Base-by-base conservation (phyloP, 2,329 filamentous ascomycete genomes). In the Saccharata proteae region DNA sequence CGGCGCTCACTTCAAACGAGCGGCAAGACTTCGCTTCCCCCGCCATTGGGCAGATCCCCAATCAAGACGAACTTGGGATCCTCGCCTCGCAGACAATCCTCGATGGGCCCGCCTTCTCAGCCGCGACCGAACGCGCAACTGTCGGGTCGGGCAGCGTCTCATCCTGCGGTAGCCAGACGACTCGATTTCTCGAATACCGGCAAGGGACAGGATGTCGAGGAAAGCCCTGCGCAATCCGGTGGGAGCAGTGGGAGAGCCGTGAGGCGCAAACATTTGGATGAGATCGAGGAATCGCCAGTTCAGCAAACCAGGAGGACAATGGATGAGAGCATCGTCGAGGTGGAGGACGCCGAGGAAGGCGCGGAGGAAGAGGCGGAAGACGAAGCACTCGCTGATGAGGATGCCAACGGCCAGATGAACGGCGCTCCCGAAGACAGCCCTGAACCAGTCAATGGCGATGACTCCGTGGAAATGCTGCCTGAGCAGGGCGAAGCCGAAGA, bases 71-170 rank as follows among this genome's bases (percentile, higher is more conserved):
- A 65, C 19, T 61, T 67, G 31, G 62, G 57, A 5, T 59, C 62
- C 16, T 77, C 77, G 1, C 74, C 77, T 16, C 66, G 72, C 38
- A 66, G 68, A 34, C 74, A 73, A 42, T 72, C 69, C 4, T 67
- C 67, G 28, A 52, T 77, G 32, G 67, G 63, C 17, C 69, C 64
- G 26, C 58, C 59, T 12, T 69, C 69, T 9, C 71, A 65, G 11
- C 64, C 69, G 0, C 47, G 52, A 7, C 59, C 60, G 14, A 35
- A 36, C 8, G 20, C 31, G 4, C 45, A 44, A 1, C 52, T 47
- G 19, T 50, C 52, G 5, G 36, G 39, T 11, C 52, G 50, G 29
- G 43, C 51, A 11, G 30, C 41, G 8, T 52, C 51, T 15, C 43
- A 53, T 25, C 48, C 51, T 4, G 57, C 61, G 4, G 65, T 74